Evolutionary conservation across 768 basidiomycete genomes (phyloP).

Genomic region (Pleurotus djamor): DNA sequence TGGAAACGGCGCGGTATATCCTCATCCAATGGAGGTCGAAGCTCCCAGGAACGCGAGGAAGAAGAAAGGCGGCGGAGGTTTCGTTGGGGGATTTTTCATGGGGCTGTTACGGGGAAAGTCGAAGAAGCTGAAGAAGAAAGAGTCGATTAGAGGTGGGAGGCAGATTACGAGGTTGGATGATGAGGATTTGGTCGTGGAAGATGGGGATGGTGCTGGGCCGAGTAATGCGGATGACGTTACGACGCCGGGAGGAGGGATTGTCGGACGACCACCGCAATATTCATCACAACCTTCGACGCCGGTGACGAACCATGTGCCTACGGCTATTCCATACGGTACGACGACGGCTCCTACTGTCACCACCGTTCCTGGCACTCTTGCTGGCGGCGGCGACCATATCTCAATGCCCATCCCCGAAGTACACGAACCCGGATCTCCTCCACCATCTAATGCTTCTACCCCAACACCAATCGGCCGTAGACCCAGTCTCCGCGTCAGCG

Average conservation of each 20-base stretch:
- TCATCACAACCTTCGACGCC: background rate
- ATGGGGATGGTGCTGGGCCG: background rate
- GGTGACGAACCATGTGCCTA: background rate
- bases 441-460: background rate
- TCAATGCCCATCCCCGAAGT: constrained; percentile 3
- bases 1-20: background rate
- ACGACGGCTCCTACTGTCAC: background rate
- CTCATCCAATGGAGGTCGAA: constrained; percentile 5
- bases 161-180: background rate
- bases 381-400: background rate
- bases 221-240: background rate
- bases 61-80: background rate
- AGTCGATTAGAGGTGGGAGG: background rate
- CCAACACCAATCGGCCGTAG: background rate
- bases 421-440: background rate
- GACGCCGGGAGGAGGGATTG: background rate
- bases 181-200: background rate
- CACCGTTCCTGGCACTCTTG: too few relatives aligned
- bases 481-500: constrained; percentile 1
- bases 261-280: background rate
- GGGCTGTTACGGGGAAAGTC: background rate
- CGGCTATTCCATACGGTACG: background rate
- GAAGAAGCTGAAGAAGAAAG: background rate
- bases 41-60: background rate
- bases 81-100: background rate